Percentiles rank a stretch among this genome's conserved stretches.
Conservation (phyloP, 2,329 filamentous ascomycete species). For the Albophoma yamanashiensis region DNA sequence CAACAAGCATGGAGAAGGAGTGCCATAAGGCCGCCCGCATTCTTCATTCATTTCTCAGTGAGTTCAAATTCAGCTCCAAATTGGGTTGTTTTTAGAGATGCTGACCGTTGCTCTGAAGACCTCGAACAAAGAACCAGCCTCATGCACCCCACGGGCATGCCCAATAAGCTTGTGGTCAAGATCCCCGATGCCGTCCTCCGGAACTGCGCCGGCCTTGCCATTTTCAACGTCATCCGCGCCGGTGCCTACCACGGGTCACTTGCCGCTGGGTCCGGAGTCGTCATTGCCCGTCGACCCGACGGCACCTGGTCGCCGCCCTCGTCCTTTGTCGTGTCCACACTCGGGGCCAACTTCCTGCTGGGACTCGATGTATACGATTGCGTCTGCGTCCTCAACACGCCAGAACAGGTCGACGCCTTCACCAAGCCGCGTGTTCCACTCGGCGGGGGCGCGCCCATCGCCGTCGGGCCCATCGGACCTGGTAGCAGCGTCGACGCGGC, state of each 20-base stretch:
- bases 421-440: slow-evolving; percentile 55
- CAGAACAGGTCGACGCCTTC: slow-evolving; percentile 56
- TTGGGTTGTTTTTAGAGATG: too few relatives aligned
- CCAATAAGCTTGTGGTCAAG: slow-evolving; percentile 22
- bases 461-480: slow-evolving; percentile 47
- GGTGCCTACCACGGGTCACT: slow-evolving; percentile 45
- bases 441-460: slow-evolving; percentile 58
- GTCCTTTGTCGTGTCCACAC: slow-evolving; percentile 59
- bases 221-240: slow-evolving; percentile 53
- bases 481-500: slow-evolving; percentile 45
- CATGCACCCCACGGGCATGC: slow-evolving; percentile 19
- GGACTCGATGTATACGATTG: slow-evolving; percentile 71
- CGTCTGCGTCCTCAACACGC: slow-evolving; percentile 63
- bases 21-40: slow-evolving; percentile 68
- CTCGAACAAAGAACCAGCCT: slow-evolving; percentile 13
- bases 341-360: slow-evolving; percentile 58
- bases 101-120: slow-evolving; percentile 3
- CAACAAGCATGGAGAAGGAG: slow-evolving; percentile 62
- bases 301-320: slow-evolving; percentile 63
- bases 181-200: slow-evolving; percentile 36
- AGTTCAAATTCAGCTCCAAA: slow-evolving; percentile 1
- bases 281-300: slow-evolving; percentile 45
- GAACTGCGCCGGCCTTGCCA: slow-evolving; percentile 47
- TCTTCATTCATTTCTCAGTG: slow-evolving; percentile 59
- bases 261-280: slow-evolving; percentile 47